Conservation (phyloP, 2,329 filamentous ascomycete genomes). For the Colletotrichum tropicicola region DNA sequence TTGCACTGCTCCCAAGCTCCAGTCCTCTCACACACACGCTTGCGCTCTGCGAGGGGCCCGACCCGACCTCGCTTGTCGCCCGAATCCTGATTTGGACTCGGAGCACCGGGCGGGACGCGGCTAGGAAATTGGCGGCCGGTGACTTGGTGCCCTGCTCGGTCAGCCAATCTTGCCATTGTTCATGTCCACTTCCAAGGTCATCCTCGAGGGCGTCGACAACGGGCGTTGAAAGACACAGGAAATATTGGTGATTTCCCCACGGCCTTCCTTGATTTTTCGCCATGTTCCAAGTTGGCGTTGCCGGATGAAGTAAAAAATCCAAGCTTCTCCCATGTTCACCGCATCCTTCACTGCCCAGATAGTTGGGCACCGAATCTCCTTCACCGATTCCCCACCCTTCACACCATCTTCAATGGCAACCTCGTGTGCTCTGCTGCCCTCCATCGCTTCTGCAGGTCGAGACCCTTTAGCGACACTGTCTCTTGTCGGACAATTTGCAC, state of each 20-base stretch:
- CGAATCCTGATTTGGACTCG: conserved; percentile 18
- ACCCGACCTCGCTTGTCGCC: not conserved
- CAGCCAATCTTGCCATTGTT: conserved; percentile 3
- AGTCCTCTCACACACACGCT: no score
- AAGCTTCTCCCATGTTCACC: not conserved
- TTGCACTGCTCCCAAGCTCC: no score
- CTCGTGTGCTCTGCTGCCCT: not conserved
- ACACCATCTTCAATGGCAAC: conserved; percentile 2
- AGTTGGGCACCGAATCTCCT: not conserved
- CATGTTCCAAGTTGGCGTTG: not conserved
- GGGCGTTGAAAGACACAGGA: conserved; percentile 5
- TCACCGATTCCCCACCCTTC: conserved; percentile 8
- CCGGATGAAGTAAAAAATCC: not conserved
- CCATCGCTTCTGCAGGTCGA: not conserved
- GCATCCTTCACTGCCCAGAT: not conserved
- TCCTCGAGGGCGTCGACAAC: not conserved
- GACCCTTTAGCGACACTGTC: not conserved
- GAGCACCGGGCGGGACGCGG: conserved; percentile 25
- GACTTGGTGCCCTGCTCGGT: conserved; percentile 5
- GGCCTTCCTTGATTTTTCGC: not conserved
- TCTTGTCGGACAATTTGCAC: conserved; percentile 1
- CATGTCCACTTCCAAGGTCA: conserved; percentile 6
- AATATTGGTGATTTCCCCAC: conserved; percentile 11
- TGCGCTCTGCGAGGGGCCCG: not conserved
- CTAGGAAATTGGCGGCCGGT: conserved; percentile 9